Conservation (phyloP, 495 filamentous ascomycete species). For the Hypoxylon trugodes region DNA sequence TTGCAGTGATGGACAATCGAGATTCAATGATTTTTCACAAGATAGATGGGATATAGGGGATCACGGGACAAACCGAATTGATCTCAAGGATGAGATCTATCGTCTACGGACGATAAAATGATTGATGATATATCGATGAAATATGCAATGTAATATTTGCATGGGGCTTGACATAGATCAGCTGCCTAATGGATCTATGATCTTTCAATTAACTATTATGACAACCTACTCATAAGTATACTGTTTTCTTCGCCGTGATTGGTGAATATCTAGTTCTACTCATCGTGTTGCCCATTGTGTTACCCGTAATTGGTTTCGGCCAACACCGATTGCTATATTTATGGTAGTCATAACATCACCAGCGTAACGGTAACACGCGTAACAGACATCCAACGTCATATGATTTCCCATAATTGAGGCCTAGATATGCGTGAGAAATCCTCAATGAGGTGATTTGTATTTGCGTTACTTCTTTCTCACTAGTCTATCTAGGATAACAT, state of each 20-base stretch:
- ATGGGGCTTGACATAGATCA: not conserved
- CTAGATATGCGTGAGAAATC: too few relatives aligned
- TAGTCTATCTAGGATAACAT: too few relatives aligned
- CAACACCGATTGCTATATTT: too few relatives aligned
- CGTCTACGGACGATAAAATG: slow-evolving; percentile 13
- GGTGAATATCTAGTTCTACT: not conserved
- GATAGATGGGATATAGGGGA: not conserved
- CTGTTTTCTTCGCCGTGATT: not conserved
- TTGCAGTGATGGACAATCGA: not conserved
- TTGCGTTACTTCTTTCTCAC: too few relatives aligned
- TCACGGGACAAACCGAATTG: not conserved
- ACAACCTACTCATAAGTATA: not conserved
- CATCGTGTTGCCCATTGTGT: too few relatives aligned
- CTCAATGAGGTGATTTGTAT: too few relatives aligned
- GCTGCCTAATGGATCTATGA: not conserved
- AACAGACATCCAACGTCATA: too few relatives aligned
- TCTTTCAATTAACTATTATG: not conserved
- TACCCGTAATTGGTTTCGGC: too few relatives aligned
- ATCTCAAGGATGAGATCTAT: not conserved
- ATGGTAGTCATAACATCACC: too few relatives aligned
- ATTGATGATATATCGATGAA: not conserved
- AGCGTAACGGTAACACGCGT: too few relatives aligned
- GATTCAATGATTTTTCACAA: not conserved
- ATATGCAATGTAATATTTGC: slow-evolving; percentile 1
- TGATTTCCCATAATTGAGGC: too few relatives aligned